Evolutionary conservation across 1,139 yeast species (phyloP).

Genomic region (Zygoascus sp.): DNA sequence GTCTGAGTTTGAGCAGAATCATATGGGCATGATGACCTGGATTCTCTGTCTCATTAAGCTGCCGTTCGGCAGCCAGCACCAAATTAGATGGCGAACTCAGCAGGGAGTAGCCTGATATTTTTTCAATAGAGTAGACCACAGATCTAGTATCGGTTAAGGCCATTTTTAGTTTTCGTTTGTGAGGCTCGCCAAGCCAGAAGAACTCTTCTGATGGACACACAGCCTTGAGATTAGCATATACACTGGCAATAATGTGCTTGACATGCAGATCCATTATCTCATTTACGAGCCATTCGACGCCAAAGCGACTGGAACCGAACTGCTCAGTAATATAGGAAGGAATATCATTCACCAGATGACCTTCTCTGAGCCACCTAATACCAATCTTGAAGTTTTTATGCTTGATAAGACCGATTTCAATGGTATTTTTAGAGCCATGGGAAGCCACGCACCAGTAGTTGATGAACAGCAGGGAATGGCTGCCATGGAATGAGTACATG

Average conservation of each 20-base stretch:
- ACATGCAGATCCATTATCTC: constrained; percentile 30
- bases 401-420: constrained; percentile 63
- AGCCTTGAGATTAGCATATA: constrained; percentile 22
- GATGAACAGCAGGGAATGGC: constrained; percentile 54
- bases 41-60: constrained; percentile 31
- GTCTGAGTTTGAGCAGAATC: constrained; percentile 29
- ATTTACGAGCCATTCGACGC: constrained; percentile 30
- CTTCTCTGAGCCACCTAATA: constrained; percentile 66
- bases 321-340: constrained; percentile 18
- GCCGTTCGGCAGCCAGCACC: constrained; percentile 29
- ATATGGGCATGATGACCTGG: constrained; percentile 26
- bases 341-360: constrained; percentile 32
- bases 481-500: constrained; percentile 62
- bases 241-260: constrained; percentile 26
- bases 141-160: constrained; percentile 23
- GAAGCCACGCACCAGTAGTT: constrained; percentile 58
- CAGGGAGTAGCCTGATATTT: constrained; percentile 32
- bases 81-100: constrained; percentile 32
- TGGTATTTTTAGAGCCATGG: constrained; percentile 41
- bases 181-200: constrained; percentile 8
- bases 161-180: constrained; percentile 7
- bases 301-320: constrained; percentile 26
- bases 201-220: constrained; percentile 12
- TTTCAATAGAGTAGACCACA: constrained; percentile 28
- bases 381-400: constrained; percentile 46